Conservation (phyloP, 169 alveolate genomes). For the Babesia divergens region DNA sequence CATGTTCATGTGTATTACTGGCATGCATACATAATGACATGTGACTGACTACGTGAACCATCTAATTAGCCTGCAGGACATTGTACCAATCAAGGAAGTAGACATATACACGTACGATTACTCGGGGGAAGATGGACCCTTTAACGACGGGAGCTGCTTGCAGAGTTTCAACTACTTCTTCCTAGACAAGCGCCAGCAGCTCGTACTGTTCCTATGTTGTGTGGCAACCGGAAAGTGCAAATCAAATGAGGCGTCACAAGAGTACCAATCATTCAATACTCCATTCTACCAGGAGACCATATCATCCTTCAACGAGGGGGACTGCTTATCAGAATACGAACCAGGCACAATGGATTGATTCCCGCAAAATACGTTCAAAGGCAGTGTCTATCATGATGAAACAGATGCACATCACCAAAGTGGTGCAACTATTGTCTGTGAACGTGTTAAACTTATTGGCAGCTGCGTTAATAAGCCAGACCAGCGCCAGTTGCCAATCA, state of each 20-base stretch:
- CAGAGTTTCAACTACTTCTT: slow-evolving; percentile 75
- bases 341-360: slow-evolving; percentile 40
- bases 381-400: too few relatives aligned
- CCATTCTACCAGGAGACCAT: slow-evolving; percentile 33
- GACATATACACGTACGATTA: slow-evolving; percentile 72
- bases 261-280: slow-evolving; percentile 23
- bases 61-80: slow-evolving; percentile 9
- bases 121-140: slow-evolving; percentile 72
- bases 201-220: slow-evolving; percentile 69
- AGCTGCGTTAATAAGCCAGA: too few relatives aligned
- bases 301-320: slow-evolving; percentile 36
- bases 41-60: too few relatives aligned
- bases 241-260: slow-evolving; percentile 6
- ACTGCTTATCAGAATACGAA: slow-evolving; percentile 54
- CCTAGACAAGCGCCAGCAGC: slow-evolving; percentile 69
- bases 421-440: too few relatives aligned
- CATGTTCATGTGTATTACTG: too few relatives aligned
- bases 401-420: too few relatives aligned
- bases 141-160: slow-evolving; percentile 62
- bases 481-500: too few relatives aligned
- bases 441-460: too few relatives aligned
- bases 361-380: too few relatives aligned
- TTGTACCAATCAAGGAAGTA: slow-evolving; percentile 65
- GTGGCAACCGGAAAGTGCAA: slow-evolving; percentile 63
- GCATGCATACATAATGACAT: too few relatives aligned